Percentiles rank a stretch among this genome's conserved stretches.
phyloP scores from a whole-genome alignment of 352 stramenopile genomes.

The Phytophthora citricola region DNA sequence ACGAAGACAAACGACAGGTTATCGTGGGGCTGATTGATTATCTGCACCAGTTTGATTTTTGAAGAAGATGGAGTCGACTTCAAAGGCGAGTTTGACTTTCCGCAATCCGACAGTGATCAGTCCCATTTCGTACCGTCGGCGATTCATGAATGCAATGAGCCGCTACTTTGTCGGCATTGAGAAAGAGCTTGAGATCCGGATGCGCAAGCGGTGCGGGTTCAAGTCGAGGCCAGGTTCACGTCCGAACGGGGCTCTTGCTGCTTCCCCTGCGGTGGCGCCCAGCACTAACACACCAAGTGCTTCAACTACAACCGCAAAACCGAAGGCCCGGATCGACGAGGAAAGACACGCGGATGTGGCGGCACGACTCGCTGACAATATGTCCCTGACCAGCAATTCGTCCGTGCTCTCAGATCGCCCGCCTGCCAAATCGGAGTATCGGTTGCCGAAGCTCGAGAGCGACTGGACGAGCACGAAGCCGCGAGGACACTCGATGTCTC shows the following conservation, averaged over 20 bases:
- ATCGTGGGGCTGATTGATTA: slow-evolving; percentile 88
- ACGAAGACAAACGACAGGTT: slow-evolving; percentile 79
- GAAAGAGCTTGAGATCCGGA: slow-evolving; percentile 72
- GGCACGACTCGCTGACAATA: slow-evolving; percentile 38
- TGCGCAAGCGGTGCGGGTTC: slow-evolving; percentile 54
- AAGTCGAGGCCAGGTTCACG: slow-evolving; percentile 30
- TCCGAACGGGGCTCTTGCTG: slow-evolving; percentile 1
- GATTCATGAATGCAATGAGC: slow-evolving; percentile 87
- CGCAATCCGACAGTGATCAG: slow-evolving; percentile 87
- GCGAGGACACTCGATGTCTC: slow-evolving; percentile 58
- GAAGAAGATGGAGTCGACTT: slow-evolving; percentile 91
- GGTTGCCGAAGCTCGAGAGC: slow-evolving; percentile 38
- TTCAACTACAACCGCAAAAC: slow-evolving; percentile 4
- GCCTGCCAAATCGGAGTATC: slow-evolving; percentile 35
- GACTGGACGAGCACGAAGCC: slow-evolving; percentile 50
- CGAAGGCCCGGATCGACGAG: slow-evolving; percentile 18
- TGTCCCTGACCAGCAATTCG: slow-evolving; percentile 37
- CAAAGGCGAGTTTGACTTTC: slow-evolving; percentile 85
- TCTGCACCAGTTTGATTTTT: slow-evolving; percentile 88
- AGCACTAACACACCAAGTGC: slow-evolving; percentile 1
- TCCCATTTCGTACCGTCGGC: slow-evolving; percentile 75
- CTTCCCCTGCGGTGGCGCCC: slow-evolving; percentile 1
- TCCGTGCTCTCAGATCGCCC: slow-evolving; percentile 11
- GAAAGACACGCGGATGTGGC: slow-evolving; percentile 41
- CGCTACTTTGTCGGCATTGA: slow-evolving; percentile 86